Conservation (phyloP, 305 asterid species). For the Fraxinus dipetala region DNA sequence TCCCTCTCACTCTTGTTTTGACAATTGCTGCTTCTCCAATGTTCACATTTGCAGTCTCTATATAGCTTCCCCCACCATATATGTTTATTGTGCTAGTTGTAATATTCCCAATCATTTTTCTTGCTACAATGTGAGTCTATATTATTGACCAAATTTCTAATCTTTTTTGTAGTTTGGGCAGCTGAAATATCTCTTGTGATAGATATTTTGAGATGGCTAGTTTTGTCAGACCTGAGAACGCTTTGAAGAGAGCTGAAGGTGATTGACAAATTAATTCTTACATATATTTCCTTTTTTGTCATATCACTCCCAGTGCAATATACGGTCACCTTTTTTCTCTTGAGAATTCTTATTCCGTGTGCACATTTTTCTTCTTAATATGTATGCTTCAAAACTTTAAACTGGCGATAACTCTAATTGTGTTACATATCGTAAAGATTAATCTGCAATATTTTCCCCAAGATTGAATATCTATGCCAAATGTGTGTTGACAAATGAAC, state of each 20-base stretch:
- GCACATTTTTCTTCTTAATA: neutral
- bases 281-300: neutral
- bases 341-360: neutral
- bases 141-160: neutral
- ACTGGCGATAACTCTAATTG: neutral
- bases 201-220: slow-evolving; percentile 52
- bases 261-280: neutral
- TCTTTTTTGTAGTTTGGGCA: slow-evolving; percentile 9
- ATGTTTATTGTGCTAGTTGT: neutral
- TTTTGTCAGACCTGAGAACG: slow-evolving; percentile 92
- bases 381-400: neutral
- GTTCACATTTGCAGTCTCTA: neutral
- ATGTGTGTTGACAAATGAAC: neutral
- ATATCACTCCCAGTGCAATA: neutral
- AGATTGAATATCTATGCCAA: neutral
- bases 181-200: slow-evolving; percentile 17
- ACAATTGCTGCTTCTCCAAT: neutral
- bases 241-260: slow-evolving; percentile 99
- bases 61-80: neutral
- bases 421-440: neutral
- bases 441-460: neutral
- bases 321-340: neutral
- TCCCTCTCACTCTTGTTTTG: neutral
- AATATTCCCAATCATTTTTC: neutral
- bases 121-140: neutral